Evolutionary conservation across 495 filamentous ascomycete genomes (phyloP).

Genomic region (Penicillium bovifimosum): DNA sequence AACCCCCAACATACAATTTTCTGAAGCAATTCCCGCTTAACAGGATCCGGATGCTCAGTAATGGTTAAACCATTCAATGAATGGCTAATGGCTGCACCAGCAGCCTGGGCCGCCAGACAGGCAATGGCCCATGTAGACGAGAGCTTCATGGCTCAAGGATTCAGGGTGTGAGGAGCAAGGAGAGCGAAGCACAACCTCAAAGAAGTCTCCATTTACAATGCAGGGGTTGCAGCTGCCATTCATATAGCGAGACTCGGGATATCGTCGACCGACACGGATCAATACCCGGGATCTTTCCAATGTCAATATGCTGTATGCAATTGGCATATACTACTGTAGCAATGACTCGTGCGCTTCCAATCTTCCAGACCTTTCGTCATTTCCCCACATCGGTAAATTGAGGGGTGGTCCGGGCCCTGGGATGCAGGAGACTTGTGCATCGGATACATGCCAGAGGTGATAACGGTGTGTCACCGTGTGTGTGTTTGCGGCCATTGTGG

Average conservation of each 20-base stretch:
- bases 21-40: conserved; percentile 33
- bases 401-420: conserved; percentile 4
- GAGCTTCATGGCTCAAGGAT: conserved; percentile 28
- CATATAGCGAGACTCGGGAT: conserved; percentile 3
- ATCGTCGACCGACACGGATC: background rate
- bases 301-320: background rate
- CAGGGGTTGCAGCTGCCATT: conserved; percentile 14
- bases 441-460: background rate
- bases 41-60: conserved; percentile 33
- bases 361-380: conserved; percentile 1
- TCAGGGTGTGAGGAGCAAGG: background rate
- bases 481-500: background rate
- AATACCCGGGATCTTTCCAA: background rate
- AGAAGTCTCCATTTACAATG: background rate
- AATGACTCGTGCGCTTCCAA: background rate
- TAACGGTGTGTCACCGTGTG: no score
- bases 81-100: conserved; percentile 34
- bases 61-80: conserved; percentile 33
- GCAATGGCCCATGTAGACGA: conserved; percentile 27
- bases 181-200: background rate
- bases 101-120: conserved; percentile 33
- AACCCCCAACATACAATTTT: conserved; percentile 27
- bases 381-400: background rate
- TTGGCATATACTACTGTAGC: conserved; percentile 4
- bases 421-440: no score